Evolutionary conservation across 2,329 filamentous ascomycete genomes (phyloP), one percentile per base, ranked within the genome.

Genomic region (Dothideomycetes sp.): DNA sequence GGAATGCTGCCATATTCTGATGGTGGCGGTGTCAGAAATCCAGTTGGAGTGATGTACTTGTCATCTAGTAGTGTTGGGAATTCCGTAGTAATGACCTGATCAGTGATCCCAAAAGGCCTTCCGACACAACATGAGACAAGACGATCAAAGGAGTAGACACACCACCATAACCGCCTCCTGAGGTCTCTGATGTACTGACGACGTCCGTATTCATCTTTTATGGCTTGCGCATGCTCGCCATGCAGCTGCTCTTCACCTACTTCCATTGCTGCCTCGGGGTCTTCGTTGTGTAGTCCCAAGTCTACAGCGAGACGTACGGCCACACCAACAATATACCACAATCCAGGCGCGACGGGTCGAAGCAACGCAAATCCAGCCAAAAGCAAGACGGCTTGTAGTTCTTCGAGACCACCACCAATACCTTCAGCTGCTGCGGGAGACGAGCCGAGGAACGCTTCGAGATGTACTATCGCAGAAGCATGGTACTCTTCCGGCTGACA

Each of bases 291-390:
- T 19, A 96, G 68, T 8, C 91, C 91, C 2, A 96, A 71, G 58
- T 96, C 91, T 16, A 96, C 82, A 5, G 86, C 89, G 38, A 96
- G 64, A 25, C 91, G 80, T 45, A 94, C 82, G 5, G 89, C 89
- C 30, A 95, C 88, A 9, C 91, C 91, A 45, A 93, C 84, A 47
- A 96, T 96, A 62, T 96, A 96, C 89, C 89, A 96, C 31, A 96
- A 67, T 11, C 91, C 91, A 0, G 89, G 89, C 1, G 89, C 86
- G 16, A 96, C 87, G 1, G 91, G 91, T 41, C 89, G 75, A 47
- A 96, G 70, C 34, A 98, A 69, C 6, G 89, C 89, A 68, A 96
- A 94, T 41, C 87, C 87, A 31, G 89, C 88, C 32, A 96, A 70
- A 29, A 96, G 68, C 34, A 96, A 64, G 6, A 96, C 88, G n/a